Base-by-base conservation (phyloP, 331 rosid genomes). In the Malus hybrid region DNA sequence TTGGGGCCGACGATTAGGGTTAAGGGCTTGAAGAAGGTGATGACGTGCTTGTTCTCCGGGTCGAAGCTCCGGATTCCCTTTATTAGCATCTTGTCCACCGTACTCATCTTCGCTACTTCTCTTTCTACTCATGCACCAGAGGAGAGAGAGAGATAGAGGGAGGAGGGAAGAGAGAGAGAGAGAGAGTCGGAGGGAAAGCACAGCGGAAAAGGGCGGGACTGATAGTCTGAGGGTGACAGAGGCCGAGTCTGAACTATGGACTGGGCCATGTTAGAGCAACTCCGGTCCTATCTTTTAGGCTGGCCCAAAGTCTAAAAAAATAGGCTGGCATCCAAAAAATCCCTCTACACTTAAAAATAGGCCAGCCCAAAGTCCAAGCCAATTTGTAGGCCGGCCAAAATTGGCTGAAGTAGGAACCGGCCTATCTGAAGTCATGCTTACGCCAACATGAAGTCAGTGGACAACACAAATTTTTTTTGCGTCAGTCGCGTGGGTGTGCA, bases 1-100 rank as follows among this genome's bases (percentile, higher is more conserved):
- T 94, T 94, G 73, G 93, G 96, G 36, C 99, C 99, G 73, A 94
- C 99, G 68, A 94, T 94, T 78, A 94, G 92, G 83, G 99, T 94
- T 82, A 90, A 81, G 60, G 99, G 99, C 75, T 68, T 92, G 92
- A 94, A 94, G 92, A 94, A 94, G 87, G 99, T 87, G 85, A 94
- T 85, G 44, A 94, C 99, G 84, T 88, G 84, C 82, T 85, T 90
- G 87, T 94, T 94, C 81, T 94, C 99, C 32, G 99, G 99, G 84
- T 94, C 97, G 78, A 94, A 94, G 81, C 99, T 94, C 82, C 99
- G 88, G 72, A 92, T 94, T 20, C 99, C 99, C 75, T 94, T 91
- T 58, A 94, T 94, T 46, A 94, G 66, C 99, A 94, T 94, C 85
- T 94, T 94, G 71, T 94, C 99, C 20, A 94, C 96, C 8, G 99